Percentiles rank a stretch among this genome's conserved stretches.
Conservation (phyloP, 2,329 filamentous ascomycete genomes). For the Xylaria sp. region DNA sequence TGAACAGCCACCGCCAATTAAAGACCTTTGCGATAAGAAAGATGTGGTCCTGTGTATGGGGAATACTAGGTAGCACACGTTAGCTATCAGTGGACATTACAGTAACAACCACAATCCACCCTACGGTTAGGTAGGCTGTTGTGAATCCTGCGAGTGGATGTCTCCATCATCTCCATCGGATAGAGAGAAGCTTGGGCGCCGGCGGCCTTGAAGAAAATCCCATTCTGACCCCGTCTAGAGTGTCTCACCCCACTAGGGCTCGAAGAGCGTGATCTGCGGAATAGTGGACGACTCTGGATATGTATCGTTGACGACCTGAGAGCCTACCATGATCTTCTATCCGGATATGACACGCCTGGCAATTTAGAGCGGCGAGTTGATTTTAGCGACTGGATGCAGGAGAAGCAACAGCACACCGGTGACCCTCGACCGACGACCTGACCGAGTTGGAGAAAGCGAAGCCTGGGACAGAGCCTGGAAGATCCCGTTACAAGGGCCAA, state of each 20-base stretch:
- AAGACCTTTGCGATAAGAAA: conserved; percentile 16
- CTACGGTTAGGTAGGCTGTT: not conserved
- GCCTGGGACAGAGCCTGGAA: not conserved
- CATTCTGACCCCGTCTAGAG: not conserved
- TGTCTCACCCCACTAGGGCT: conserved; percentile 9
- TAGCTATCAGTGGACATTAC: conserved; percentile 11
- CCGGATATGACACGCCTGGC: not conserved
- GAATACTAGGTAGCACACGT: not conserved
- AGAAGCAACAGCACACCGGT: not conserved
- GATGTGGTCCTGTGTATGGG: conserved; percentile 25
- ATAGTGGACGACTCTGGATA: conserved; percentile 11
- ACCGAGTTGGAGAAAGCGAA: conserved; percentile 7
- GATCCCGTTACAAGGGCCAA: conserved; percentile 9
- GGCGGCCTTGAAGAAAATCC: conserved; percentile 20
- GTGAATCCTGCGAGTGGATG: conserved; percentile 22
- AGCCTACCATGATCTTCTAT: conserved; percentile 24
- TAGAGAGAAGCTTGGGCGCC: conserved; percentile 22
- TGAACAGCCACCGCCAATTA: conserved; percentile 15
- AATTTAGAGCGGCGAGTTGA: conserved; percentile 16
- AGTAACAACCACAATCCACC: not conserved
- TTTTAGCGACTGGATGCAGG: not conserved
- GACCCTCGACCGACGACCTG: conserved; percentile 11
- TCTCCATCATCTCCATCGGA: conserved; percentile 17
- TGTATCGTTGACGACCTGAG: conserved; percentile 3
- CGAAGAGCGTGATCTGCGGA: conserved; percentile 26